A percentile compares a stretch with the other conserved stretches of the same genome.
Conservation (phyloP, 768 basidiomycete species). For the Lentinula lateritia region DNA sequence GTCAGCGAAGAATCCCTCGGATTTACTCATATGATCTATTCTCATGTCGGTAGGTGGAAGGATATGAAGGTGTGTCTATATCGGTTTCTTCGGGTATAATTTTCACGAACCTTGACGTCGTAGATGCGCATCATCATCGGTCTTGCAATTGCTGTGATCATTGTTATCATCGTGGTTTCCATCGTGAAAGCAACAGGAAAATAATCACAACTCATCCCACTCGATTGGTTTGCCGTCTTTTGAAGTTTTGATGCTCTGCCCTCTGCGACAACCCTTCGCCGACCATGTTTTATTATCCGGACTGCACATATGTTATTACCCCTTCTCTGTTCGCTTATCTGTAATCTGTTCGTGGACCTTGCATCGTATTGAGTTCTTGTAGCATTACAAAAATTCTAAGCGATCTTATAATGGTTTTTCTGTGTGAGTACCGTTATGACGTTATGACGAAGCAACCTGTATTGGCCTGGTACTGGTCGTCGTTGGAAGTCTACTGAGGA, state of each 20-base stretch:
- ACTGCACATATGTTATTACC: slow-evolving; percentile 7
- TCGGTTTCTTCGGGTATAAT: not conserved
- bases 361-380: slow-evolving; percentile 3
- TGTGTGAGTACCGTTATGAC: too few relatives aligned
- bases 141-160: slow-evolving; percentile 81
- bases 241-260: too few relatives aligned
- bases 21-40: not conserved
- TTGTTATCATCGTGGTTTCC: slow-evolving; percentile 93
- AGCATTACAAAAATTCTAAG: not conserved
- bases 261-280: not conserved
- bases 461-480: too few relatives aligned
- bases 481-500: too few relatives aligned
- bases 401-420: not conserved
- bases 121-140: slow-evolving; percentile 98
- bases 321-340: not conserved
- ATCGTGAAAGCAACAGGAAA: slow-evolving; percentile 78
- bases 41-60: slow-evolving; percentile 67
- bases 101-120: slow-evolving; percentile 4
- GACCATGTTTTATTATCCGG: slow-evolving; percentile 6
- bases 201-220: not conserved
- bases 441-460: too few relatives aligned
- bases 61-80: slow-evolving; percentile 78
- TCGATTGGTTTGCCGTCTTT: not conserved
- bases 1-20: not conserved
- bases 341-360: not conserved